Base-by-base conservation (phyloP, 139 green algal genomes). In the Chlamydomonas sp. region DNA sequence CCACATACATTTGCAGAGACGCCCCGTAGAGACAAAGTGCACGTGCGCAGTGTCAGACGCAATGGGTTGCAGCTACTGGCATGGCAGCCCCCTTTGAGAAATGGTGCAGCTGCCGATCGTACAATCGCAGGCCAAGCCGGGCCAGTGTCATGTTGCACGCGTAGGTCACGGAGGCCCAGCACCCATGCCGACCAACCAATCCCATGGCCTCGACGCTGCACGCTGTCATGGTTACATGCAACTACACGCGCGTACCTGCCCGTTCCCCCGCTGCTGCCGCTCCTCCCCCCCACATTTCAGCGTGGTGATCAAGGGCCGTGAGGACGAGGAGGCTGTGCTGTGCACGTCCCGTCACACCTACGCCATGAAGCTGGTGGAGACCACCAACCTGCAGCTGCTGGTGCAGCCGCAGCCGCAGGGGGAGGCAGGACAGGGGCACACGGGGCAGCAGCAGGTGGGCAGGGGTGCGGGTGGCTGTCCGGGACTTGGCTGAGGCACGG, bases 301-400 rank as follows among this genome's bases (percentile, higher is more conserved):
- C 14, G 90, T 92, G 17, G 85, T 91, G 8, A 91, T 95, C 77
- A 95, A 95, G 62, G 91, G 91, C 7, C 57, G 17, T 59, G 58
- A 76, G n/a, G 77, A 78, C 0, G 90, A 92, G 12, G 83, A 93
- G 63, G 93, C 93, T 9, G 90, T 95, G 31, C 82, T 95, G 58
- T 92, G 89, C 89, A 94, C 93, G 0, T 63, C 16, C 7, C 62
- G 86, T 17, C 81, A 85, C 9, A 94, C 93, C 0, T 95, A 89
- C 68, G 89, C 87, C 0, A 63, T 94, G 31, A 95, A 95, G 80
- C 79, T 89, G 15, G 93, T 95, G 72, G 91, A 94, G 79, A 95
- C 93, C 6, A 94, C 89, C 20, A 95, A 95, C 85, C 80, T 83
- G 10, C 77, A 93, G 83, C 71, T 94, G 74, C 79, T 95, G 16